These are phyloP conservation scores for Suillus paluster DNA, from an alignment of 768 basidiomycete species.

Conservation along the genomic window DNA sequence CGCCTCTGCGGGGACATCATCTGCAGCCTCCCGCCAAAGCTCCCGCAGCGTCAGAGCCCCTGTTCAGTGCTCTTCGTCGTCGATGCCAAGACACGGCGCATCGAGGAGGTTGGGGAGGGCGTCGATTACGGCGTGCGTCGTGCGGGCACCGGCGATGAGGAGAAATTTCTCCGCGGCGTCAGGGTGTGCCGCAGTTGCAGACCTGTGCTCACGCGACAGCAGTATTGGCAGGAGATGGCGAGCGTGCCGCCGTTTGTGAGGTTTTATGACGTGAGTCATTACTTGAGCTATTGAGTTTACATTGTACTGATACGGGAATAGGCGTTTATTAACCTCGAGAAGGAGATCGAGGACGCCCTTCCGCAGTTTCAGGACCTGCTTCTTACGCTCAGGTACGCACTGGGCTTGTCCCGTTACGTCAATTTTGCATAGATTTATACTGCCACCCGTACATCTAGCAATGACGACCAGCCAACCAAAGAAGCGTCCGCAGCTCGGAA, in stretches of 20 bases:
- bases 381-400: constrained; percentile 61
- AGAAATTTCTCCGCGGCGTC: constrained; percentile 88
- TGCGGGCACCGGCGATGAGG: constrained; percentile 52
- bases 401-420: constrained; percentile 1
- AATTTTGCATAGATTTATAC: constrained; percentile 27
- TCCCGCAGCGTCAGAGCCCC: constrained; percentile 61
- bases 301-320: constrained; percentile 30
- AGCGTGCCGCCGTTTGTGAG: constrained; percentile 64
- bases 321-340: constrained; percentile 76
- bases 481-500: constrained; percentile 78
- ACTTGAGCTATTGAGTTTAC: neutral
- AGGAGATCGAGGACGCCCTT: constrained; percentile 86
- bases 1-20: constrained; percentile 91
- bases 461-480: constrained; percentile 59
- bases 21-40: constrained; percentile 84
- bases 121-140: constrained; percentile 82
- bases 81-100: constrained; percentile 74
- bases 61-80: constrained; percentile 88
- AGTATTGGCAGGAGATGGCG: constrained; percentile 69
- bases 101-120: constrained; percentile 85
- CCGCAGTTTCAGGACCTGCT: constrained; percentile 90
- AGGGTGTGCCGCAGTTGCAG: constrained; percentile 87
- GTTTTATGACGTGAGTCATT: constrained; percentile 65
- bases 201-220: constrained; percentile 80
- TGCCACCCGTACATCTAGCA: constrained; percentile 20